phyloP scores from a whole-genome alignment of 2,329 filamentous ascomycete species.

The Calonectria pteridis region DNA sequence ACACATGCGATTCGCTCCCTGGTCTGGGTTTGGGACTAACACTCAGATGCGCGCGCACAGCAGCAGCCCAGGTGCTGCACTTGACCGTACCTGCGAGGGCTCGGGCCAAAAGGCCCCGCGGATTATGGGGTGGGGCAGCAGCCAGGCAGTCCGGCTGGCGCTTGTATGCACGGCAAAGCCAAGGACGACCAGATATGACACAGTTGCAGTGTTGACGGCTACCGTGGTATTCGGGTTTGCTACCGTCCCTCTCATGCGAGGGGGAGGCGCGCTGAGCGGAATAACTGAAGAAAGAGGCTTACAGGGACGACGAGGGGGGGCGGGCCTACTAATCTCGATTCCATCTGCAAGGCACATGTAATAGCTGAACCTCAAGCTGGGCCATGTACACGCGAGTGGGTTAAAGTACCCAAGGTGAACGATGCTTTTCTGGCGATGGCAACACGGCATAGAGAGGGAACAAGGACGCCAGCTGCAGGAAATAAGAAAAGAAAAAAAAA shows the following conservation, averaged over 20 bases:
- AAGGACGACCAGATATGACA: background rate
- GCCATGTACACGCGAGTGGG: background rate
- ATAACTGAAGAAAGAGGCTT: background rate
- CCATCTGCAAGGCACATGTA: slow-evolving; percentile 14
- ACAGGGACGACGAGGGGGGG: background rate
- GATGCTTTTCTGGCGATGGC: background rate
- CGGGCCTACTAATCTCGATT: slow-evolving; percentile 22
- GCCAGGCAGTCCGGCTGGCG: background rate
- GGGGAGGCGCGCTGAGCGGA: background rate
- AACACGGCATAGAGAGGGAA: background rate
- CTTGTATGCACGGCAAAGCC: background rate
- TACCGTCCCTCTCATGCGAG: background rate
- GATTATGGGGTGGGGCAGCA: slow-evolving; percentile 1
- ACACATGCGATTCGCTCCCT: slow-evolving; percentile 16
- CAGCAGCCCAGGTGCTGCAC: background rate
- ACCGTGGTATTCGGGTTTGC: background rate
- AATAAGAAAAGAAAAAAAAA: background rate
- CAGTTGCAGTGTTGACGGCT: background rate
- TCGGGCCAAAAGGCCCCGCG: background rate
- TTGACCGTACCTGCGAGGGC: background rate
- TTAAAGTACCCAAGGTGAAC: background rate
- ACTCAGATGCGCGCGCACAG: slow-evolving; percentile 11
- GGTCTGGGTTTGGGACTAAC: slow-evolving; percentile 7
- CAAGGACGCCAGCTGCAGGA: background rate
- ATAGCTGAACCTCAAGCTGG: slow-evolving; percentile 11